These are phyloP conservation scores for Pseudomonodictys pantanalensis DNA, from an alignment of 495 filamentous ascomycete genomes.

Conservation along the genomic window DNA sequence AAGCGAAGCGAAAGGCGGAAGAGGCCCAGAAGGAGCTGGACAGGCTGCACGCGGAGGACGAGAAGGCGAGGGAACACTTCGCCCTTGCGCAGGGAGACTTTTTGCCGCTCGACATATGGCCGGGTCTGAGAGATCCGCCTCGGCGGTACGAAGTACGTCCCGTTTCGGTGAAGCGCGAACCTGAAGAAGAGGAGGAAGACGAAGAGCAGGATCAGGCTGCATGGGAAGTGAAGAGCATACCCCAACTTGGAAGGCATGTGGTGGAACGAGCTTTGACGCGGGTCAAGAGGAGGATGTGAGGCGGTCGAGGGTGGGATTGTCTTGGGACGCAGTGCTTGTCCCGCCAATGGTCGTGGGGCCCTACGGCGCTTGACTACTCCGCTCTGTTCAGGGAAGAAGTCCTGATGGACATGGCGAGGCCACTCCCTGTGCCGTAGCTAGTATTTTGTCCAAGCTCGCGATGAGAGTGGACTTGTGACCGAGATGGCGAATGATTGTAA, in stretches of 20 bases:
- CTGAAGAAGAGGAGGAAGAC: slow-evolving; percentile 6
- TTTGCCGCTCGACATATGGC: slow-evolving; percentile 88
- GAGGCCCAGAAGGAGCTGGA: slow-evolving; percentile 74
- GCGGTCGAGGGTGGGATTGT: no score
- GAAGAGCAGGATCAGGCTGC: slow-evolving; percentile 27
- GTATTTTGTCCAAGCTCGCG: no score
- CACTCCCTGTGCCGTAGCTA: no score
- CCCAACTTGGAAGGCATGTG: slow-evolving; percentile 53
- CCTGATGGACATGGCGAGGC: no score
- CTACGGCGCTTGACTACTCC: no score
- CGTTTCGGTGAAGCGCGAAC: slow-evolving; percentile 30
- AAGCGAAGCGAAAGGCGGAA: slow-evolving; percentile 68
- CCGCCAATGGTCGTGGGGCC: no score
- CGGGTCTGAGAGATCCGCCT: slow-evolving; percentile 61
- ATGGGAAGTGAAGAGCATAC: slow-evolving; percentile 48
- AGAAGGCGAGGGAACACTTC: slow-evolving; percentile 73
- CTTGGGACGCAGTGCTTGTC: no score
- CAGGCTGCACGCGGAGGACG: slow-evolving; percentile 65
- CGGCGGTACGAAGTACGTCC: slow-evolving; percentile 55
- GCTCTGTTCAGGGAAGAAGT: no score
- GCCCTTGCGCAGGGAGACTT: slow-evolving; percentile 78
- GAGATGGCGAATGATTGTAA: no score
- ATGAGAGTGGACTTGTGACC: no score
- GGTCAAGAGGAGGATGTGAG: slow-evolving; percentile 29
- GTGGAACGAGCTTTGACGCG: slow-evolving; percentile 53